Evolutionary conservation across 2,329 filamentous ascomycete genomes (phyloP).

Genomic region (Macrophomina phaseolina): DNA sequence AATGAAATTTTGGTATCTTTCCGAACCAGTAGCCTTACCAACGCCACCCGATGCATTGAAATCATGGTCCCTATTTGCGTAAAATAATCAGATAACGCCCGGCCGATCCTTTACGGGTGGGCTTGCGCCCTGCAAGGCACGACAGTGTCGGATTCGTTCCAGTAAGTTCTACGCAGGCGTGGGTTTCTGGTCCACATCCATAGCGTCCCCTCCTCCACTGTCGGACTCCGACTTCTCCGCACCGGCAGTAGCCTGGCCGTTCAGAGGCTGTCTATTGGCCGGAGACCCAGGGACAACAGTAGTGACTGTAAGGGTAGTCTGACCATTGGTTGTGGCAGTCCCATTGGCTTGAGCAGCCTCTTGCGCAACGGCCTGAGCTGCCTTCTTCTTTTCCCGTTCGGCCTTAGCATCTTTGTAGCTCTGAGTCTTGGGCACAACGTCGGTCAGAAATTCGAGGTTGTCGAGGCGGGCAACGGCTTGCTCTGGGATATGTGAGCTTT

Average conservation of each 20-base stretch:
- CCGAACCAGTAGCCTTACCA: not conserved
- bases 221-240: slow-evolving; percentile 7
- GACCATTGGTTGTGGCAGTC: slow-evolving; percentile 8
- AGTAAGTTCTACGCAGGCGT: not conserved
- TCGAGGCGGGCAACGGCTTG: slow-evolving; percentile 86
- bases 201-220: slow-evolving; percentile 13
- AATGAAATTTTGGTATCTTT: slow-evolving; percentile 18
- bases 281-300: not conserved
- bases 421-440: slow-evolving; percentile 86
- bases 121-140: not conserved
- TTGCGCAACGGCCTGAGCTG: slow-evolving; percentile 7
- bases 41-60: slow-evolving; percentile 16
- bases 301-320: not conserved
- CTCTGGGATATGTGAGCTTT: slow-evolving; percentile 56
- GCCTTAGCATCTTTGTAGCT: slow-evolving; percentile 81
- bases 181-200: slow-evolving; percentile 22
- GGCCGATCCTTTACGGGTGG: too few species aligned
- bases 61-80: not conserved
- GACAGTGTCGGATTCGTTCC: not conserved
- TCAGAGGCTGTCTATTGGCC: not conserved
- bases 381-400: slow-evolving; percentile 51
- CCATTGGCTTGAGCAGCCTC: slow-evolving; percentile 11
- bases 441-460: slow-evolving; percentile 91
- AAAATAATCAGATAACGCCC: not conserved
- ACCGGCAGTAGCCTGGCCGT: slow-evolving; percentile 9